These are phyloP conservation scores for Ascochyta lentis DNA, from an alignment of 2,329 filamentous ascomycete species.

Conservation along the genomic window DNA sequence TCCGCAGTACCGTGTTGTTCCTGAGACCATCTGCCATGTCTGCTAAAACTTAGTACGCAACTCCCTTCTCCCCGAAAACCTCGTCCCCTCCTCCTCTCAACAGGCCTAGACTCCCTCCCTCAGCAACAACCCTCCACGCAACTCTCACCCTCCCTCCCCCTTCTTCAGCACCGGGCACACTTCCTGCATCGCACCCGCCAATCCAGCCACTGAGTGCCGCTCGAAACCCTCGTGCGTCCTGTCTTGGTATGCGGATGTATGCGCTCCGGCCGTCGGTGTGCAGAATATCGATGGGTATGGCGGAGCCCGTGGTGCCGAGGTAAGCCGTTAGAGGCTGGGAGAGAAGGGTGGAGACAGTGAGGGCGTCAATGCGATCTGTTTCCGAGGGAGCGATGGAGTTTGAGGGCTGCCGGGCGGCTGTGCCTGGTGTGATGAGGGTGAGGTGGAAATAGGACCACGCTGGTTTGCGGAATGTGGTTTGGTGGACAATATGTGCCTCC, in stretches of 20 bases:
- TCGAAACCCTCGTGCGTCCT: conserved; percentile 33
- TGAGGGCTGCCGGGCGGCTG: conserved; percentile 4
- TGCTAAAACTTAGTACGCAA: conserved; percentile 2
- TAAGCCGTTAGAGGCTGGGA: conserved; percentile 70
- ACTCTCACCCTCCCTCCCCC: conserved; percentile 27
- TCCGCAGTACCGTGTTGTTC: too few relatives aligned
- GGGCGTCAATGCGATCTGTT: conserved; percentile 58
- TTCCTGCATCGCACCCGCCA: conserved; percentile 30
- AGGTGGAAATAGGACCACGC: conserved; percentile 54
- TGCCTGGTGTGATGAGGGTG: conserved; percentile 35
- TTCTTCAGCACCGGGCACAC: conserved; percentile 25
- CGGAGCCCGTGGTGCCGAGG: conserved; percentile 71
- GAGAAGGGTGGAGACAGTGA: conserved; percentile 69
- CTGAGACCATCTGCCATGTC: background rate
- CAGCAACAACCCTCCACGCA: conserved; percentile 38
- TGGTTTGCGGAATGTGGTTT: conserved; percentile 50
- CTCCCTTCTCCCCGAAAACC: conserved; percentile 1
- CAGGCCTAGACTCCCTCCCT: conserved; percentile 18
- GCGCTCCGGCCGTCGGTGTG: conserved; percentile 47
- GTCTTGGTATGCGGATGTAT: conserved; percentile 35
- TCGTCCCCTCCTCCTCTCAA: conserved; percentile 10
- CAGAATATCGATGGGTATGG: conserved; percentile 74
- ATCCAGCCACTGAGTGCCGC: conserved; percentile 37
- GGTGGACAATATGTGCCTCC: conserved; percentile 34
- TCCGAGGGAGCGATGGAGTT: background rate